These are phyloP conservation scores for Cercophora newfieldiana DNA, from an alignment of 495 filamentous ascomycete genomes.

Conservation along the genomic window DNA sequence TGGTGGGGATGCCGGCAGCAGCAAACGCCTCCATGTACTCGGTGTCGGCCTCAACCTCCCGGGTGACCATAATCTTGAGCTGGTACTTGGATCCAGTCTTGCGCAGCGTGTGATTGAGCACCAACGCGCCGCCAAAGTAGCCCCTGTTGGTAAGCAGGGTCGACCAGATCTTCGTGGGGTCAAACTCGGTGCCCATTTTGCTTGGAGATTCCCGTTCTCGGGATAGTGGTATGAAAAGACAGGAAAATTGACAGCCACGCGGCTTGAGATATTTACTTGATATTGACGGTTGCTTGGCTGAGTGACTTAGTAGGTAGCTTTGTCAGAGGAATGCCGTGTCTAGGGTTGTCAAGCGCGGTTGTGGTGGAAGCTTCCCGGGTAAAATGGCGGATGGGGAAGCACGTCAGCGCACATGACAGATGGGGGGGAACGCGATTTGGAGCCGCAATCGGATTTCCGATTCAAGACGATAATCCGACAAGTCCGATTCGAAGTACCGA, in stretches of 20 bases:
- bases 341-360: neutral
- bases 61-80: constrained; percentile 44
- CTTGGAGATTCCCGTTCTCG: neutral
- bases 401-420: constrained; percentile 24
- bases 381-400: neutral
- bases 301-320: neutral
- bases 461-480: neutral
- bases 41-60: constrained; percentile 39
- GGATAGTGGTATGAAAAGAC: neutral
- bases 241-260: neutral
- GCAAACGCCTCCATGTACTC: constrained; percentile 43
- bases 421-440: neutral
- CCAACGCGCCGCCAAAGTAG: constrained; percentile 41
- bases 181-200: constrained; percentile 7
- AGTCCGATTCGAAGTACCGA: neutral
- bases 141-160: constrained; percentile 41
- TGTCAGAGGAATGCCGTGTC: neutral
- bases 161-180: constrained; percentile 41
- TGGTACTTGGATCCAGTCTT: constrained; percentile 37
- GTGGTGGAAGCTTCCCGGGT: neutral
- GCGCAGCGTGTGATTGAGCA: constrained; percentile 41
- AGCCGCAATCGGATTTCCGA: constrained; percentile 15
- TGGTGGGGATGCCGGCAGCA: constrained; percentile 42
- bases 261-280: neutral
- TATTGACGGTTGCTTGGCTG: neutral